Percentiles rank a stretch among this genome's conserved stretches.
Evolutionary conservation across 192 early-diverging fungal genomes (phyloP).

Genomic region (Coemansia sp.): DNA sequence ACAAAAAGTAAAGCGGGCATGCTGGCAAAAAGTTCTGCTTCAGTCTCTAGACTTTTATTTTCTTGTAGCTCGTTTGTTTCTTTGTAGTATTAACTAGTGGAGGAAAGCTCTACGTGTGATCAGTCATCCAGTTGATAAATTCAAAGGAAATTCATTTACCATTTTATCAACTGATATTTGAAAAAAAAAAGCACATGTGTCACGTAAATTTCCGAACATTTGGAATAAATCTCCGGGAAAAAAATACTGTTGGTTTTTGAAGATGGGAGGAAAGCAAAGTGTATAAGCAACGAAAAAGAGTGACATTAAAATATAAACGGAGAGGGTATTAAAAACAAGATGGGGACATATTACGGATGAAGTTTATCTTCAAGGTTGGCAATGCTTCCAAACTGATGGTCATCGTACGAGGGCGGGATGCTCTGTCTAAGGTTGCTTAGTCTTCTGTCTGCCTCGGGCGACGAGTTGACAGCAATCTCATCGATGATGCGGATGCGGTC

Average conservation of each 20-base stretch:
- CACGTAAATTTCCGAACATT: no score
- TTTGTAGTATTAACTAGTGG: no score
- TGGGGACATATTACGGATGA: not conserved
- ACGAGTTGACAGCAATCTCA: constrained; percentile 9
- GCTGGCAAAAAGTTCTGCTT: not conserved
- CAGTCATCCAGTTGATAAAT: no score
- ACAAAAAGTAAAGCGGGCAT: not conserved
- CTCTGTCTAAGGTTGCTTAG: not conserved
- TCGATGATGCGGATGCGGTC: constrained; percentile 43
- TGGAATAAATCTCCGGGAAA: no score
- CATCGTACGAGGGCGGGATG: constrained; percentile 24
- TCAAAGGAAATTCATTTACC: no score
- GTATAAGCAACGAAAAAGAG: constrained; percentile 1
- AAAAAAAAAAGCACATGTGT: no score
- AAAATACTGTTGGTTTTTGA: no score
- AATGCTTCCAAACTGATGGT: constrained; percentile 17
- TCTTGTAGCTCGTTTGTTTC: no score
- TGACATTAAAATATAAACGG: constrained; percentile 1
- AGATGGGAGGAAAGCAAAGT: no score
- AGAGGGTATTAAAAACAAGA: not conserved
- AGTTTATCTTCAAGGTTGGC: not conserved
- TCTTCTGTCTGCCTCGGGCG: not conserved
- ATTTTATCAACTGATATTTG: no score
- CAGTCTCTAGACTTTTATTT: no score
- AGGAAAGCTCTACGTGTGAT: no score